These are phyloP conservation scores for Botrytis aclada DNA, from an alignment of 2,329 filamentous ascomycete genomes.

Conservation along the genomic window DNA sequence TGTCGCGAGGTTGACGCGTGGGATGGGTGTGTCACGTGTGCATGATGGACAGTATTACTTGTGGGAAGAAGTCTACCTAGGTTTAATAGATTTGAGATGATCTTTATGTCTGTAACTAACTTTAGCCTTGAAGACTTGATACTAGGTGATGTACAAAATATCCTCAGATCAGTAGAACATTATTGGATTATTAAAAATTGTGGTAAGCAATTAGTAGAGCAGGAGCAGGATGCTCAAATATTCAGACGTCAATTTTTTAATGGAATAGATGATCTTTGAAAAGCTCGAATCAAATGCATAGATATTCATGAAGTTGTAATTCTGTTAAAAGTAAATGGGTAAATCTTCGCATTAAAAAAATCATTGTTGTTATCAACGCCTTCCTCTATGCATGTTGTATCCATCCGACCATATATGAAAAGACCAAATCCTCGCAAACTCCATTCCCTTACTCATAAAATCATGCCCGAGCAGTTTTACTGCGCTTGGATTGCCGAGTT, in stretches of 20 bases:
- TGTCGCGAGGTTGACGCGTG: slow-evolving; percentile 13
- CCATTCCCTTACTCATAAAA: slow-evolving; percentile 4
- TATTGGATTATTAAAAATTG: background rate
- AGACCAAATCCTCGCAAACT: slow-evolving; percentile 9
- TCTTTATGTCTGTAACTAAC: too few relatives aligned
- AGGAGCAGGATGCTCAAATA: background rate
- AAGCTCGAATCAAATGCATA: background rate
- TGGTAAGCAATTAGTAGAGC: background rate
- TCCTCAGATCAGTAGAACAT: background rate
- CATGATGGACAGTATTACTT: rapidly evolving
- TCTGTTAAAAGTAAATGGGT: background rate
- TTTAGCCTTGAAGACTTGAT: too few relatives aligned
- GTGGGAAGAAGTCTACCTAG: background rate
- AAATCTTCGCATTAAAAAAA: background rate
- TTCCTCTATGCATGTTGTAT: slow-evolving; percentile 3
- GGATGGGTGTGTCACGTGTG: background rate
- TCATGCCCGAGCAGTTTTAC: background rate
- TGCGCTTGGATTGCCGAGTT: slow-evolving; percentile 11
- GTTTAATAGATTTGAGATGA: too few relatives aligned
- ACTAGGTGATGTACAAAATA: background rate
- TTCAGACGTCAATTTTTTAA: background rate
- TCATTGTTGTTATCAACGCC: background rate
- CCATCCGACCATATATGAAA: slow-evolving; percentile 1
- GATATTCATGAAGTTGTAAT: background rate
- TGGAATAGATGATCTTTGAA: background rate